These are phyloP conservation scores for Corrigiola litoralis DNA, from an alignment of 179 eudicot species.

Conservation along the genomic window DNA sequence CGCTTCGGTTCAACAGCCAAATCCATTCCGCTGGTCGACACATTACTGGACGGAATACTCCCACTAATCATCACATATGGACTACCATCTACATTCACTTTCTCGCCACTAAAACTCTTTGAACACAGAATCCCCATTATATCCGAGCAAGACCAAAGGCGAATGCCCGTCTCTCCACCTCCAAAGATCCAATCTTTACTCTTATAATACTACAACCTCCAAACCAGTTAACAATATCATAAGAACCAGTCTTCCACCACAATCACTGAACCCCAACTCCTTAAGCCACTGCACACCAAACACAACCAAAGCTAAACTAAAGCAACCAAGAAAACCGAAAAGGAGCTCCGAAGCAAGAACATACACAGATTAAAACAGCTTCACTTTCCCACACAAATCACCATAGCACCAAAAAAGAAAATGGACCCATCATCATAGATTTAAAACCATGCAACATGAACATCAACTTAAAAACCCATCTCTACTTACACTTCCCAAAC, in stretches of 20 bases:
- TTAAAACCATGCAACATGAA: not conserved
- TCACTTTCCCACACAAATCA: too few relatives aligned
- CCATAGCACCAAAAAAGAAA: too few relatives aligned
- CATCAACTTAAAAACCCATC: not conserved
- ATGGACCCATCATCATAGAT: too few relatives aligned
- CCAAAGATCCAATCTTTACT: not conserved
- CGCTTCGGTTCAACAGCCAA: slow-evolving; percentile 12
- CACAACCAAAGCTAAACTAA: not conserved
- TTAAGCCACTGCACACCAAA: slow-evolving; percentile 5
- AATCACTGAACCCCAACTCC: slow-evolving; percentile 6
- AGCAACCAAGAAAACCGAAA: not conserved
- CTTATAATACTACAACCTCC: slow-evolving; percentile 7
- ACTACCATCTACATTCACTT: slow-evolving; percentile 18
- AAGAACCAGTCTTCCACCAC: slow-evolving; percentile 3
- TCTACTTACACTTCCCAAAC: not conserved
- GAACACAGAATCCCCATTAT: slow-evolving; percentile 40
- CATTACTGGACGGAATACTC: slow-evolving; percentile 7
- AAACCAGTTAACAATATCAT: slow-evolving; percentile 4
- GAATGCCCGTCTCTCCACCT: not conserved
- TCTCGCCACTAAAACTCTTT: slow-evolving; percentile 27
- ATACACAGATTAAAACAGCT: too few relatives aligned
- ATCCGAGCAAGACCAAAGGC: slow-evolving; percentile 3
- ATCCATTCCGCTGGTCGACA: slow-evolving; percentile 2
- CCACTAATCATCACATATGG: slow-evolving; percentile 9
- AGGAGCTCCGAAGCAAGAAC: not conserved